phyloP scores from a whole-genome alignment of 176 grass and related monocot species.

The Zea luxurians region DNA sequence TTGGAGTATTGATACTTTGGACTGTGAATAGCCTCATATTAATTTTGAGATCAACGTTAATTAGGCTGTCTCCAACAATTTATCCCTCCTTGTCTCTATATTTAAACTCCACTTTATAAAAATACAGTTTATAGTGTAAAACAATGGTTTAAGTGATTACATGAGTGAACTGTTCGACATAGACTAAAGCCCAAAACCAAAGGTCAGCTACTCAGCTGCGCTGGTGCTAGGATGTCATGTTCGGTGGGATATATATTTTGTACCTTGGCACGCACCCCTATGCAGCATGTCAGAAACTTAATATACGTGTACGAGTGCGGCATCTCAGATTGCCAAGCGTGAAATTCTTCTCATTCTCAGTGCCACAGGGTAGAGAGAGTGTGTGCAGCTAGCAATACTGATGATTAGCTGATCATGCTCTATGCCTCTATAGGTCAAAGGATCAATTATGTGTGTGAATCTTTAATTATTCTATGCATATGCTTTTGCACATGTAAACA shows the following conservation, averaged over 20 bases:
- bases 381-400: not conserved
- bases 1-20: no score
- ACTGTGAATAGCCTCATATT: no score
- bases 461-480: not conserved
- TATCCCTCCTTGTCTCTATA: no score
- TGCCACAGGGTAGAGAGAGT: not conserved
- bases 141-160: no score
- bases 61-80: no score
- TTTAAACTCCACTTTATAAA: no score
- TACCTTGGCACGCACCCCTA: slow-evolving; percentile 25
- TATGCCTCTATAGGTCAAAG: not conserved
- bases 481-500: not conserved
- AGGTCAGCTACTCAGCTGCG: no score
- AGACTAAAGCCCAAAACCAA: no score
- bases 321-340: slow-evolving; percentile 2
- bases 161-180: no score
- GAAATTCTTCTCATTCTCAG: not conserved
- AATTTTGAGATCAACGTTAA: no score
- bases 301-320: not conserved
- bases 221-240: no score
- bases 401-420: not conserved
- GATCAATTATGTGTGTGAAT: not conserved
- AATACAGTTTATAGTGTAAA: no score
- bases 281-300: not conserved
- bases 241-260: not conserved